Conservation (phyloP, 2,329 filamentous ascomycete species). For the Fusarium nygamai region DNA sequence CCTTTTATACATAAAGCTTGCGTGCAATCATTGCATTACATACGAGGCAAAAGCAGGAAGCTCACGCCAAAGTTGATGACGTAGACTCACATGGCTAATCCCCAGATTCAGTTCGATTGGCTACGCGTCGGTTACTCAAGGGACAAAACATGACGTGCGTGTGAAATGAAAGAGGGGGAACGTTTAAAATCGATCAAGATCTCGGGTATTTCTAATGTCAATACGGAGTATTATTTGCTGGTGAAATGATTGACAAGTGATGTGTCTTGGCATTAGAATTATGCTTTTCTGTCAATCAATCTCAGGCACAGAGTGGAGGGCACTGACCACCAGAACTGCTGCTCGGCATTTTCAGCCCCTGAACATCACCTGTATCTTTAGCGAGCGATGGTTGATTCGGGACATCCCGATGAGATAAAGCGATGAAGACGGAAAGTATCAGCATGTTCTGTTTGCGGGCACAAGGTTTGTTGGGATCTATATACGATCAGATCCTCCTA, state of each 20-base stretch:
- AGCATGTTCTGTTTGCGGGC: background rate
- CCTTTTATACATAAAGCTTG: conserved; percentile 26
- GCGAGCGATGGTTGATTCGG: background rate
- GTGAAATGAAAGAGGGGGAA: background rate
- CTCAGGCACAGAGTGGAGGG: conserved; percentile 11
- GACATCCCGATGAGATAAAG: background rate
- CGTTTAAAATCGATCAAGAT: conserved; percentile 16
- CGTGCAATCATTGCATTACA: conserved; percentile 4
- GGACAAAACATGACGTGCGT: conserved; percentile 30
- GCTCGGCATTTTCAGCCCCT: conserved; percentile 11
- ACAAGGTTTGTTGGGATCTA: background rate
- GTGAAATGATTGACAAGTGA: background rate
- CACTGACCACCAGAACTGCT: conserved; percentile 14
- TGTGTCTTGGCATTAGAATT: conserved; percentile 17
- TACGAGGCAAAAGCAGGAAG: conserved; percentile 15
- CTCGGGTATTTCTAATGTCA: background rate
- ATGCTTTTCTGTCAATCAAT: conserved; percentile 27
- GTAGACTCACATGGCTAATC: conserved; percentile 41
- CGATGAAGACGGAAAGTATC: background rate
- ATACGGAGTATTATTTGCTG: background rate
- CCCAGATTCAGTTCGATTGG: conserved; percentile 30
- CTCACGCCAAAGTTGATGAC: conserved; percentile 36
- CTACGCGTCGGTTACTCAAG: conserved; percentile 16
- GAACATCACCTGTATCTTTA: background rate
- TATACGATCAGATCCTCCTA: background rate